Base-by-base conservation (phyloP, 306 rosid genomes). In the Trifolium pratense region DNA sequence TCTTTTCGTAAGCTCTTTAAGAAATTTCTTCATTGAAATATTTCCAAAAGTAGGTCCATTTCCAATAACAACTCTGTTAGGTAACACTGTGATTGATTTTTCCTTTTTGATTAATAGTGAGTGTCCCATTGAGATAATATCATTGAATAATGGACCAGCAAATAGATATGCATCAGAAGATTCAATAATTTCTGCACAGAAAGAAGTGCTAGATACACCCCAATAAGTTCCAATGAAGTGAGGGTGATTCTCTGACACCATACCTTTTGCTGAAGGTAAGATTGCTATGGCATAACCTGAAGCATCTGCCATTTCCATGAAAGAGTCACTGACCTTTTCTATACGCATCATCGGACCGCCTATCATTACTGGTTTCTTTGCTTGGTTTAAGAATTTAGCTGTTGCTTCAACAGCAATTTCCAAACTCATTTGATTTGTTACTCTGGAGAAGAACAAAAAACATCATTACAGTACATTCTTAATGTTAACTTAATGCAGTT, bases 91-190 rank as follows among this genome's bases (percentile, higher is more conserved):
- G 23, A 77, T 37, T 14, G 81, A 21, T 0, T 37, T 77, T 10
- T 58, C 75, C 32, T 58, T 77, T 48, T 36, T 59, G 0, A 72
- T 1, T 5, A 18, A 4, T 0, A 40, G 18, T 1, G 76, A 40
- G 45, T 23, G 0, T 0, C 65, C 81, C 16, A 78, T 46, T 46
- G 76, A 1, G 43, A 5, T 4, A 21, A 45, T 0, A 17, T 70
- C 81, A 61, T 78, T 70, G 53, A 70, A 78, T 15, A 78, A 16
- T 46, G 76, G 81, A 32, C 81, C 81, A 23, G 71, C 79, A 51
- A 75, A n/a, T 0, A 75, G 32, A 17, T 65, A 75, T 1, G 79
- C 73, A 52, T 75, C 73, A 21, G 79, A 42, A 52, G 74, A 55
- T 26, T 74, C 70, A 17, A 73, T 49, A 29, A 73, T 61, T 45